Conservation (phyloP, 306 rosid species). For the Spatholobus suberectus region DNA sequence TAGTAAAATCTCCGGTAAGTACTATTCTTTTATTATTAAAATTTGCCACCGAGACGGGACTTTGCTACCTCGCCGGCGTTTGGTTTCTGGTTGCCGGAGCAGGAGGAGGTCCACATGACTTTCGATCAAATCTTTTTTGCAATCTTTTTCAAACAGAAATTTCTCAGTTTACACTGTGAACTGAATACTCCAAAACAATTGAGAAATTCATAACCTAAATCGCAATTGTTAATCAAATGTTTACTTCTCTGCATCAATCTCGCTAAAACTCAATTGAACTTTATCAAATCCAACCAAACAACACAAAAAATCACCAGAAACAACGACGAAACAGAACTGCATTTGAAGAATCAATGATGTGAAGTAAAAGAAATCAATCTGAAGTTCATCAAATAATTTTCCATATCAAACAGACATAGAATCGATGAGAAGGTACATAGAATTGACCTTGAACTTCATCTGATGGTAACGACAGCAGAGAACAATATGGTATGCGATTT, state of each 20-base stretch:
- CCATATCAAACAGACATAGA: constrained; percentile 11
- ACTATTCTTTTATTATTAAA: too few species aligned
- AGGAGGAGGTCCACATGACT: constrained; percentile 46
- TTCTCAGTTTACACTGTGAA: constrained; percentile 19
- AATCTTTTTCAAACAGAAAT: constrained; percentile 49
- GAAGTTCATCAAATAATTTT: too few species aligned
- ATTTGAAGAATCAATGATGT: too few species aligned
- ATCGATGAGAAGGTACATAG: background rate
- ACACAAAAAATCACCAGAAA: too few species aligned
- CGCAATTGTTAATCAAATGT: too few species aligned
- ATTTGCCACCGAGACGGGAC: constrained; percentile 45
- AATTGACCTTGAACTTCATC: constrained; percentile 60
- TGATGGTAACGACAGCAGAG: constrained; percentile 46
- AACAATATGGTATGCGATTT: constrained; percentile 38
- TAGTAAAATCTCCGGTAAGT: too few species aligned
- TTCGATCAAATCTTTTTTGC: constrained; percentile 70
- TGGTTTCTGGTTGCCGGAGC: constrained; percentile 38
- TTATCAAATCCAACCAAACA: background rate
- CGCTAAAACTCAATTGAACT: background rate
- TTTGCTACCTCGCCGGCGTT: constrained; percentile 19
- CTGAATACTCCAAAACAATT: too few species aligned
- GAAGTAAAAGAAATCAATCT: too few species aligned
- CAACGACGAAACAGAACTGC: too few species aligned
- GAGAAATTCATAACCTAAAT: background rate
- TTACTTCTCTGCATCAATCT: background rate